Base-by-base conservation (phyloP, 768 basidiomycete genomes). In the Boletus barrowsii region DNA sequence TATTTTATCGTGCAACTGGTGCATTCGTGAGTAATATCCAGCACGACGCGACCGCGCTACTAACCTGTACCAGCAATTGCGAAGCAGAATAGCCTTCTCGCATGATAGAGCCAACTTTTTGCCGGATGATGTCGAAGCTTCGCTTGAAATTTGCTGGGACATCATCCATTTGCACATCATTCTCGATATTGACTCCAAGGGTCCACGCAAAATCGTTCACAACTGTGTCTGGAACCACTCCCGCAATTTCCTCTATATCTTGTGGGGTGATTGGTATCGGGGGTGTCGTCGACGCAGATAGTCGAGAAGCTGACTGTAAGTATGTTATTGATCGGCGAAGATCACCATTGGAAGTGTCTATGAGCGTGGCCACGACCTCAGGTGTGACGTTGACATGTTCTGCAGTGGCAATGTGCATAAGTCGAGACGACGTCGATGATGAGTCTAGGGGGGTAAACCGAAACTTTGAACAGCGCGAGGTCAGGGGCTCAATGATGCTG, bases 391-490 rank as follows among this genome's bases (percentile, higher is more conserved):
- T 53, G 44, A 98, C 79, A 33, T 80, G 72, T 72, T 99, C 97
- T 30, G 81, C 76, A 32, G 78, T 65, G 0, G 94, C 93, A 49
- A 99, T 96, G 64, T 91, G 79, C 42, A 82, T 74, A 9, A 99
- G 79, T 47, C 97, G 83, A 14, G 79, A 69, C 39, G 83, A 79
- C 5, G 93, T 87, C 9, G 93, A 93, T 14, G 76, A 69, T 15
- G 84, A 73, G 67, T 95, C 94, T 24, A 99, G 80, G 3, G 97
- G 92, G 11, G 90, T 93, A 74, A 99, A 99, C 39, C 97, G 88
- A 73, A 99, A 99, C 74, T 99, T 99, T 44, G 93, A 96, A 73
- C 97, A 99, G 49, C 97, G 87, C n/a, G 95, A 98, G 20, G 97
- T 93, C 24, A 99, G 81, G 1, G 97, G 97, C 68, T 99, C 97